Evolutionary conservation across 306 rosid genomes (phyloP).

Genomic region (Luffa aegyptiaca): DNA sequence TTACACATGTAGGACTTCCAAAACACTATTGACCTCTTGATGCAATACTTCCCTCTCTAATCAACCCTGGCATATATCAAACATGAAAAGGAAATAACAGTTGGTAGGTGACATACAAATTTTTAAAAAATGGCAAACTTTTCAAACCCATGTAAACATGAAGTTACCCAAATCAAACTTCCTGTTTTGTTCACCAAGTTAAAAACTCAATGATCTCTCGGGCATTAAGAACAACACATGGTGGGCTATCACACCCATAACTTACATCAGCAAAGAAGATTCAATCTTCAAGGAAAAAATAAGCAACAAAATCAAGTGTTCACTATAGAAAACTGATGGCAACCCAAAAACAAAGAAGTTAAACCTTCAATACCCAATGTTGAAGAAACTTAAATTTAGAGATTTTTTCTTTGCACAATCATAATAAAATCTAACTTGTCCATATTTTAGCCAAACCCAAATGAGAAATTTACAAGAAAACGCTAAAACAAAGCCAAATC

Average conservation of each 20-base stretch:
- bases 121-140: neutral
- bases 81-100: neutral
- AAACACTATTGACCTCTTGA: too few relatives aligned
- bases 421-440: too few relatives aligned
- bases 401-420: too few relatives aligned
- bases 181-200: neutral
- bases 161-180: neutral
- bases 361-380: slow-evolving; percentile 24
- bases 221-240: neutral
- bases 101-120: neutral
- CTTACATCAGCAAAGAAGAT: neutral
- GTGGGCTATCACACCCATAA: neutral
- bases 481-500: too few relatives aligned
- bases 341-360: neutral
- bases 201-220: neutral
- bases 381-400: slow-evolving; percentile 12
- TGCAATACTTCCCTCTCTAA: neutral
- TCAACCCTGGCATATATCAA: neutral
- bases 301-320: neutral
- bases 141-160: neutral
- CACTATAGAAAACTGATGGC: neutral
- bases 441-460: too few relatives aligned
- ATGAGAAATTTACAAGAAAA: too few relatives aligned
- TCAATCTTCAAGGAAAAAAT: neutral
- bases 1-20: too few relatives aligned